These are phyloP conservation scores for Xylogone sp. DNA, from an alignment of 2,329 filamentous ascomycete species.

Conservation along the genomic window DNA sequence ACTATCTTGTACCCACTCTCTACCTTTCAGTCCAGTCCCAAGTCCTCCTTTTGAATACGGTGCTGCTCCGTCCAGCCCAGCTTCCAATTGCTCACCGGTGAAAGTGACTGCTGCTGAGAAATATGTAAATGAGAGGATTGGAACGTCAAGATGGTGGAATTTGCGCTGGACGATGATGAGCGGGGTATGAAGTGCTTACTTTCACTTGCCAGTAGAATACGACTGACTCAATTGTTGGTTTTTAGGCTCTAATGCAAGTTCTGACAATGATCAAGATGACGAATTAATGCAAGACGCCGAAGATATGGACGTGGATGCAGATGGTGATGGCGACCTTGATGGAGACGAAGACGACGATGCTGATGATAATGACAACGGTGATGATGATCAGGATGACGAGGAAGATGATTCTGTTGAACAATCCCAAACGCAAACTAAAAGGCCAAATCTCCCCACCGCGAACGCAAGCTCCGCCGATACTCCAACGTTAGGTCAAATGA, in stretches of 20 bases:
- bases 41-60: no score
- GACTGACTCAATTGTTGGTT: conserved; percentile 6
- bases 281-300: conserved; percentile 50
- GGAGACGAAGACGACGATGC: conserved; percentile 30
- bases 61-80: no score
- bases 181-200: conserved; percentile 16
- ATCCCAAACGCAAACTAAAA: conserved; percentile 17
- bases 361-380: conserved; percentile 28
- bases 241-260: conserved; percentile 38
- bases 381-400: conserved; percentile 48
- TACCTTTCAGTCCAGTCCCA: no score
- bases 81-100: no score
- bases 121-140: conserved; percentile 13
- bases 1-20: no score
- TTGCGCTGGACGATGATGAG: conserved; percentile 28
- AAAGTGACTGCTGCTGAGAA: no score
- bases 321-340: conserved; percentile 26
- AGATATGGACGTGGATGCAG: conserved; percentile 29
- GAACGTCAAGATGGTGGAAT: conserved; percentile 22
- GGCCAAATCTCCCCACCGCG: conserved; percentile 21
- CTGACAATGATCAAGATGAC: conserved; percentile 50
- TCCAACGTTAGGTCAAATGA: conserved; percentile 16
- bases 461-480: conserved; percentile 24
- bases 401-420: conserved; percentile 48
- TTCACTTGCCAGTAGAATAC: neutral